phyloP scores from a whole-genome alignment of 306 rosid species.

The Cucumis hystrix region DNA sequence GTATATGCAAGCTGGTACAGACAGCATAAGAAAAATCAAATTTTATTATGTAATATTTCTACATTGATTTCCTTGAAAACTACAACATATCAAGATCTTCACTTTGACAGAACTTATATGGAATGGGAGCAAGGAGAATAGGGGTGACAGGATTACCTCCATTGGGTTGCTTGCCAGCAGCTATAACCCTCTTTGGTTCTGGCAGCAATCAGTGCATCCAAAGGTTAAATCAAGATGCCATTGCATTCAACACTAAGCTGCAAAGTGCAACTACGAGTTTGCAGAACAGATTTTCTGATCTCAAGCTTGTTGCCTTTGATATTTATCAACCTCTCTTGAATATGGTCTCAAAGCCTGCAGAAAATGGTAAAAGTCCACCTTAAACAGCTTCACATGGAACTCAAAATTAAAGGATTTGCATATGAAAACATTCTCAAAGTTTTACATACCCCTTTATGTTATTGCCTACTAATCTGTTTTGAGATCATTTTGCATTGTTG shows the following conservation, averaged over 20 bases:
- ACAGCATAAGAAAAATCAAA: background rate
- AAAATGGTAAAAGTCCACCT: slow-evolving; percentile 17
- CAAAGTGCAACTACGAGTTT: slow-evolving; percentile 25
- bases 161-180: slow-evolving; percentile 40
- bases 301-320: slow-evolving; percentile 38
- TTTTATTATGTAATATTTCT: background rate
- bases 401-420: background rate
- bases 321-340: slow-evolving; percentile 44
- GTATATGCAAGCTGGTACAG: background rate
- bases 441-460: background rate
- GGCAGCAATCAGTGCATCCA: slow-evolving; percentile 45
- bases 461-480: background rate
- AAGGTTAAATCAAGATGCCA: slow-evolving; percentile 39
- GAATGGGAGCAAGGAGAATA: slow-evolving; percentile 33
- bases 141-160: slow-evolving; percentile 47
- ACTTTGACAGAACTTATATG: slow-evolving; percentile 38
- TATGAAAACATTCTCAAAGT: background rate
- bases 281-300: slow-evolving; percentile 26
- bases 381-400: background rate
- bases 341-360: slow-evolving; percentile 25
- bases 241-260: slow-evolving; percentile 40
- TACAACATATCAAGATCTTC: background rate
- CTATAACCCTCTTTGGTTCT: slow-evolving; percentile 35
- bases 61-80: background rate
- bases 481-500: background rate